These are phyloP conservation scores for Xerocomus brunneocitrinus DNA, from an alignment of 768 basidiomycete species.

Conservation along the genomic window DNA sequence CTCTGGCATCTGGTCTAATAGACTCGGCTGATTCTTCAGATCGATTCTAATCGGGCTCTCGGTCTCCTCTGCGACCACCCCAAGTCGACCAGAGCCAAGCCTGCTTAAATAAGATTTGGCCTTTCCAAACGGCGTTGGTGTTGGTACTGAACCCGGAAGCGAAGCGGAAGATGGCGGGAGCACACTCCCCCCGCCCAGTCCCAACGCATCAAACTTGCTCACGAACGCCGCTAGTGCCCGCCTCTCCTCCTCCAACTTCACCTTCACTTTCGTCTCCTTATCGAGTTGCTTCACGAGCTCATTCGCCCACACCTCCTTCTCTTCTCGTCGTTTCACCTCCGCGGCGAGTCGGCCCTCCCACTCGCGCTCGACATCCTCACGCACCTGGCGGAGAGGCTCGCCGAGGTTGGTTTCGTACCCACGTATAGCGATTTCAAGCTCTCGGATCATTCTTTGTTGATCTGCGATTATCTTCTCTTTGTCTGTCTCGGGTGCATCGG, in stretches of 20 bases:
- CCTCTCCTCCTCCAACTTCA: conserved; percentile 72
- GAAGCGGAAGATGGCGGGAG: conserved; percentile 28
- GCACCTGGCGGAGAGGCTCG: conserved; percentile 58
- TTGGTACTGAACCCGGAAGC: conserved; percentile 1
- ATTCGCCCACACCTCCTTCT: conserved; percentile 67
- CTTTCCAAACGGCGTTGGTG: conserved; percentile 29
- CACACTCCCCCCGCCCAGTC: conserved; percentile 39
- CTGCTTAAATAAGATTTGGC: conserved; percentile 48
- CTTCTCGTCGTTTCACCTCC: conserved; percentile 56
- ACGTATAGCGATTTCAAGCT: conserved; percentile 66
- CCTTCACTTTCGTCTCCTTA: conserved; percentile 69
- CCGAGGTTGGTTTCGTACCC: conserved; percentile 74
- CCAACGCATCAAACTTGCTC: conserved; percentile 73
- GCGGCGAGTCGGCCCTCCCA: conserved; percentile 58
- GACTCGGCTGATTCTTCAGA: conserved; percentile 41
- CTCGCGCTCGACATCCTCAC: conserved; percentile 72
- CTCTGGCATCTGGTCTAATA: conserved; percentile 59
- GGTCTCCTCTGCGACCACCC: conserved; percentile 29
- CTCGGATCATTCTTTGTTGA: conserved; percentile 69
- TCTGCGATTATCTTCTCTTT: conserved; percentile 73
- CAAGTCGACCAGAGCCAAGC: conserved; percentile 19
- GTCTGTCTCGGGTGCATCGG: conserved; percentile 61
- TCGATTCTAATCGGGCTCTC: conserved; percentile 53
- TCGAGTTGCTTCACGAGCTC: conserved; percentile 75
- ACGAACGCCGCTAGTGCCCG: conserved; percentile 77